Base-by-base conservation (phyloP, 2,329 filamentous ascomycete species). In the Ploettnerulaceae sp. region DNA sequence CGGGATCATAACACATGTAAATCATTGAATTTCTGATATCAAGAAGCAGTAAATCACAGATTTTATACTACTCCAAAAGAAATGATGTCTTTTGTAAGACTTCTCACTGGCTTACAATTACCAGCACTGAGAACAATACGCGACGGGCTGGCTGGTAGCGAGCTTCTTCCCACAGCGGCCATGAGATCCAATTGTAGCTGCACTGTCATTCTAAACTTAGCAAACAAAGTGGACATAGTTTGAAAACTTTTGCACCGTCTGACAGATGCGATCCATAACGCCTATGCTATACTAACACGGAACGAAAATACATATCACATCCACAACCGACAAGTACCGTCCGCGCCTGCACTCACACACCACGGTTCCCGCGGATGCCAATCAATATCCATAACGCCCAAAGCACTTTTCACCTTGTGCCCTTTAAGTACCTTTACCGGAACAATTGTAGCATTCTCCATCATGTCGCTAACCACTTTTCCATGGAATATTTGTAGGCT, bases 311-410 rank as follows among this genome's bases (percentile, higher is more conserved):
- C 17, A 22, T n/a, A 63, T 63, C 52, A 85, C 64, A 82, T 86
- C 91, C 91, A 98, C 64, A 98, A 69, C 61, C 91, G 82, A 68
- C 89, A 87, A 11, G 86, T 95, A 32, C 91, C 91, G 71, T 98
- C 93, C 1, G 91, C 90, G 57, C 93, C 93, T 36, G 90, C 91
- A 72, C 86, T 94, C 43, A 95, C 83, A 68, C 86, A 85, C 93
- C 93, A 97, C 2, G 91, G 89, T 68, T 97, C 88, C 54, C 78
- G 80, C 5, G 89, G 89, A 71, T 98, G 93, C 94, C 94, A 98
- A 62, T 95, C 88, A 21, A 98, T 71, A 65, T 95, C 91, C 73
- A 97, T 75, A 12, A 97, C 90, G 56, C 93, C 93, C 48, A 98
- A 70, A 57, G 89, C 84, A 62, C 80, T 85, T 62, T 86, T 84